Conservation (phyloP, 345 rosid genomes). For the Carallia brachiata region DNA sequence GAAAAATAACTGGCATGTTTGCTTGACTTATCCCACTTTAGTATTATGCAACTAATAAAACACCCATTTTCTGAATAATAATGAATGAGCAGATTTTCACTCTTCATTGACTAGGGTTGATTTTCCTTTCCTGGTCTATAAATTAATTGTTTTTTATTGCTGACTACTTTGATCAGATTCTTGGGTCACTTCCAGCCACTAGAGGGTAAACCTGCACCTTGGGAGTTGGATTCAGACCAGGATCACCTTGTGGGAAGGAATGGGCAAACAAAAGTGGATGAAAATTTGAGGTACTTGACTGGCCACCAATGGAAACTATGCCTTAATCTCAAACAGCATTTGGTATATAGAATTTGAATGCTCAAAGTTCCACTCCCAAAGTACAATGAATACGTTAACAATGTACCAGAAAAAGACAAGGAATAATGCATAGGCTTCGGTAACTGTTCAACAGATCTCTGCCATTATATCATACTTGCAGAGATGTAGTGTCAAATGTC, state of each 20-base stretch:
- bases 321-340: too few species aligned
- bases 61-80: too few species aligned
- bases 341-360: conserved; percentile 10
- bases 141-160: conserved; percentile 3
- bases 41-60: too few species aligned
- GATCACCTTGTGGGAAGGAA: conserved; percentile 35
- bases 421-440: neutral
- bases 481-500: neutral
- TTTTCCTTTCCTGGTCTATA: neutral
- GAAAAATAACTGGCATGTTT: too few species aligned
- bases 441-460: conserved; percentile 1
- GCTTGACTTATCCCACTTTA: too few species aligned
- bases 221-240: conserved; percentile 78
- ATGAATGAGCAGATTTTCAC: too few species aligned
- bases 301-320: conserved; percentile 15
- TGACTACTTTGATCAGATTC: conserved; percentile 54
- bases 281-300: neutral
- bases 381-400: neutral
- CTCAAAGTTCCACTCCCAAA: conserved; percentile 9
- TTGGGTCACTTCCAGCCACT: conserved; percentile 87
- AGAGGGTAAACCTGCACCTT: conserved; percentile 62
- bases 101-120: conserved; percentile 2
- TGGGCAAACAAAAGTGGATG: neutral
- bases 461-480: neutral
- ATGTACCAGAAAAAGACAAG: too few species aligned